These are phyloP conservation scores for Candida xiaguanensis DNA, from an alignment of 805 yeast genomes.

Conservation along the genomic window DNA sequence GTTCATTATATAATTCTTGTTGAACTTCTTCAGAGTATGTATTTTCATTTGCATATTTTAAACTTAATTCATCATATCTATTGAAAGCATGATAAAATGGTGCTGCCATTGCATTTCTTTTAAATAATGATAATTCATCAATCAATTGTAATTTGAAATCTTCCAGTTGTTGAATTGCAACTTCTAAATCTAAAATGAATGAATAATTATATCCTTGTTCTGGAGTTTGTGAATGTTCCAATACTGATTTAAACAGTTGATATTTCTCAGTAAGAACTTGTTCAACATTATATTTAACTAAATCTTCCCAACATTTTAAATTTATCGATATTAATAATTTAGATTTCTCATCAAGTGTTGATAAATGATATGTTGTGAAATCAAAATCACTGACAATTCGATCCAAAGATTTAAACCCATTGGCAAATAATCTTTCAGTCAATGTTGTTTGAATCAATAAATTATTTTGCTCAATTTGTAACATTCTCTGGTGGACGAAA, in stretches of 20 bases:
- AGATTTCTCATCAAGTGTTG: slow-evolving; percentile 69
- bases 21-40: slow-evolving; percentile 43
- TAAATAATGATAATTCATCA: slow-evolving; percentile 65
- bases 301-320: slow-evolving; percentile 75
- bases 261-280: slow-evolving; percentile 51
- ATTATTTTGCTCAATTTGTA: slow-evolving; percentile 82
- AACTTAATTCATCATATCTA: slow-evolving; percentile 68
- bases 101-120: slow-evolving; percentile 86
- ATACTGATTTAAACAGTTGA: slow-evolving; percentile 28
- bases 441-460: slow-evolving; percentile 78
- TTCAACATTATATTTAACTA: slow-evolving; percentile 62
- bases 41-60: slow-evolving; percentile 38
- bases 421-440: slow-evolving; percentile 56
- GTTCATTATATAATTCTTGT: slow-evolving; percentile 45
- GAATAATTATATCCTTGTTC: slow-evolving; percentile 86
- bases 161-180: slow-evolving; percentile 29
- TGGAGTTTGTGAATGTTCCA: slow-evolving; percentile 25
- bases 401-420: slow-evolving; percentile 52
- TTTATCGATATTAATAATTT: slow-evolving; percentile 63
- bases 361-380: slow-evolving; percentile 88
- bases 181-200: slow-evolving; percentile 57
- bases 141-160: slow-evolving; percentile 53
- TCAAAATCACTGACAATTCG: slow-evolving; percentile 93
- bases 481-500: slow-evolving; percentile 42
- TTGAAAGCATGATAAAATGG: slow-evolving; percentile 86